Conservation (phyloP, 164 flowering plant species). For the Magnolia kwangsiensis region DNA sequence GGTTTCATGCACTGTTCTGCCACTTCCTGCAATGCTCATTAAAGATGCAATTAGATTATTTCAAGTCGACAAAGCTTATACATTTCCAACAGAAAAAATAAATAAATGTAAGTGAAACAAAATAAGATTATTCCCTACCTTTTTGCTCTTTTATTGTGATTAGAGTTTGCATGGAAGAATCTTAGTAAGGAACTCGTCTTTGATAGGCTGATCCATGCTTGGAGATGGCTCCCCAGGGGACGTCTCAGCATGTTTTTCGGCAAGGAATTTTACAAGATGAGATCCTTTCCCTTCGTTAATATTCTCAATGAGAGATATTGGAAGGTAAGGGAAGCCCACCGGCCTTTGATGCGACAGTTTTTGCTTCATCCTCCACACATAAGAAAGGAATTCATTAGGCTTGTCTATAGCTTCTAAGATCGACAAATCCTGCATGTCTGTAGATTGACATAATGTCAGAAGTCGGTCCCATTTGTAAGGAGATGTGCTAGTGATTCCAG, state of each 20-base stretch:
- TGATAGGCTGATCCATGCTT: slow-evolving; percentile 21
- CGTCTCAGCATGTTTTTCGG: slow-evolving; percentile 36
- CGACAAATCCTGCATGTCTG: slow-evolving; percentile 62
- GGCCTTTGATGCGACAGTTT: slow-evolving; percentile 44
- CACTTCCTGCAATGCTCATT: too few relatives aligned
- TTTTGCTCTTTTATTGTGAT: not conserved
- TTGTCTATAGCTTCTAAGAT: slow-evolving; percentile 53
- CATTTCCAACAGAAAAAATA: too few relatives aligned
- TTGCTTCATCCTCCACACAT: slow-evolving; percentile 83
- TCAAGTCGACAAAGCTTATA: too few relatives aligned
- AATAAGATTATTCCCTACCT: not conserved
- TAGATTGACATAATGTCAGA: slow-evolving; percentile 1
- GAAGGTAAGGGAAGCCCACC: slow-evolving; percentile 29
- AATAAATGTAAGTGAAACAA: not conserved
- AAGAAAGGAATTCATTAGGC: slow-evolving; percentile 62
- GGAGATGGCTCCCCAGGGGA: slow-evolving; percentile 1
- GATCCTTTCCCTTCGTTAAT: slow-evolving; percentile 46
- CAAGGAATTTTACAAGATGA: slow-evolving; percentile 52
- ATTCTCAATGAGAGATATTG: slow-evolving; percentile 23
- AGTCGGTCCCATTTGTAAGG: not conserved
- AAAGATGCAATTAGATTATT: not conserved
- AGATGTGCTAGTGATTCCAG: too few relatives aligned
- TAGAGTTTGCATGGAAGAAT: slow-evolving; percentile 49
- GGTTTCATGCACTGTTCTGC: too few relatives aligned
- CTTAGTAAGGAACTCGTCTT: slow-evolving; percentile 17